Conservation (phyloP, 1,284 basidiomycete genomes). For the Cerrena zonata region DNA sequence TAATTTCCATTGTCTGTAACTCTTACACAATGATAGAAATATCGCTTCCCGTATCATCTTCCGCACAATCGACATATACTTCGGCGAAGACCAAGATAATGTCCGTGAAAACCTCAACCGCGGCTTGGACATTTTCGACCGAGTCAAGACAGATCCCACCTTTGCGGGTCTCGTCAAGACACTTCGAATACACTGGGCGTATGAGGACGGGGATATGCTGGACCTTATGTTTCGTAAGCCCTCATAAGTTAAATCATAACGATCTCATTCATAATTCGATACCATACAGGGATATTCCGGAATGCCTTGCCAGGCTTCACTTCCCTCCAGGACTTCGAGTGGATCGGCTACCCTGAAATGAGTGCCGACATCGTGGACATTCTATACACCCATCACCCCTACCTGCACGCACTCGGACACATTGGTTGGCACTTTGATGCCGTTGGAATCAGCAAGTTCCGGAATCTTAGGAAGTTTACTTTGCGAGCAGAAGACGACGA, state of each 20-base stretch:
- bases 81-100: constrained; percentile 54
- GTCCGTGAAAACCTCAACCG: constrained; percentile 48
- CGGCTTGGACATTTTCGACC: constrained; percentile 58
- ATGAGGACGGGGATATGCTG: constrained; percentile 59
- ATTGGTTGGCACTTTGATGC: constrained; percentile 68
- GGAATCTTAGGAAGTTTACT: constrained; percentile 54
- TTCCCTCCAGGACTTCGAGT: constrained; percentile 56
- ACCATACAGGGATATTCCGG: constrained; percentile 53
- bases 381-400: constrained; percentile 46
- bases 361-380: constrained; percentile 55
- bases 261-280: background rate
- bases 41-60: constrained; percentile 60
- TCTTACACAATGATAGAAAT: constrained; percentile 30
- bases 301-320: constrained; percentile 56
- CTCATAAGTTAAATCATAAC: background rate
- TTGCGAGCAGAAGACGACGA: constrained; percentile 65
- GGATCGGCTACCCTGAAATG: constrained; percentile 67
- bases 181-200: constrained; percentile 58
- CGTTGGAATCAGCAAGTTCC: constrained; percentile 49
- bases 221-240: constrained; percentile 54
- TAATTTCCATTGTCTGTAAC: background rate
- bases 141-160: constrained; percentile 52
- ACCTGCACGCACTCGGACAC: constrained; percentile 50
- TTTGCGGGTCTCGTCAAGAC: constrained; percentile 55
- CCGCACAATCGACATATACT: constrained; percentile 58